These are phyloP conservation scores for Rosa rugosa DNA, from an alignment of 306 rosid genomes.

Conservation along the genomic window DNA sequence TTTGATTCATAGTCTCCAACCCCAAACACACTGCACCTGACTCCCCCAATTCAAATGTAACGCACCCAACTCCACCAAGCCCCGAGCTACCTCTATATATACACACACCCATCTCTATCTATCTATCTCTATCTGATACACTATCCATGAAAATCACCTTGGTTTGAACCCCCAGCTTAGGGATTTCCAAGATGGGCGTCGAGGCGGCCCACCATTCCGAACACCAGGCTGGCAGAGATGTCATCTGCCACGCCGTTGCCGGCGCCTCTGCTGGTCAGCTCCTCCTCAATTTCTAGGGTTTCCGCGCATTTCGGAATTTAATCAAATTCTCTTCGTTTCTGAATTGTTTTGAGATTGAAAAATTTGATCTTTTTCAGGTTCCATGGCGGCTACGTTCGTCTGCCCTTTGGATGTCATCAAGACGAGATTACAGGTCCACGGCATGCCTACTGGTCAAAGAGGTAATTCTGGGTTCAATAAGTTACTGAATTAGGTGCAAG, in stretches of 20 bases:
- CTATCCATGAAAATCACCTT: slow-evolving; percentile 20
- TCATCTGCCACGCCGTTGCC: slow-evolving; percentile 66
- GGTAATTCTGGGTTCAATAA: slow-evolving; percentile 36
- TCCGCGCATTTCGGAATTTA: slow-evolving; percentile 1
- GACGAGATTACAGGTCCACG: slow-evolving; percentile 96
- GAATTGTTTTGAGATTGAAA: background rate
- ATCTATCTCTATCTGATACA: background rate
- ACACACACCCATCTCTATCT: background rate
- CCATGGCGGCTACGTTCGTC: slow-evolving; percentile 90
- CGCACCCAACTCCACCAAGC: background rate
- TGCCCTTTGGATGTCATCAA: slow-evolving; percentile 98
- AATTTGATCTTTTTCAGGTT: slow-evolving; percentile 50
- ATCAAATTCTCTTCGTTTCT: background rate
- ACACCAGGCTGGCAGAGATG: slow-evolving; percentile 36
- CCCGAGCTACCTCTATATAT: background rate
- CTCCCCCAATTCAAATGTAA: background rate
- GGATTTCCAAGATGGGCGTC: slow-evolving; percentile 48
- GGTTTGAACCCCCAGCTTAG: background rate
- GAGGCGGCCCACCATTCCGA: slow-evolving; percentile 39
- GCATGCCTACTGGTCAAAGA: slow-evolving; percentile 69
- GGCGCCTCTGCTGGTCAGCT: slow-evolving; percentile 90
- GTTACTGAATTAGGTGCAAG: background rate
- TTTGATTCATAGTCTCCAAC: background rate
- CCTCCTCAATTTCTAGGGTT: slow-evolving; percentile 29
- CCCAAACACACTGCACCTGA: slow-evolving; percentile 6